A percentile compares a stretch with the other conserved stretches of the same genome.
phyloP scores from a whole-genome alignment of 78 protist genomes.

The Cyanophora paradoxa region DNA sequence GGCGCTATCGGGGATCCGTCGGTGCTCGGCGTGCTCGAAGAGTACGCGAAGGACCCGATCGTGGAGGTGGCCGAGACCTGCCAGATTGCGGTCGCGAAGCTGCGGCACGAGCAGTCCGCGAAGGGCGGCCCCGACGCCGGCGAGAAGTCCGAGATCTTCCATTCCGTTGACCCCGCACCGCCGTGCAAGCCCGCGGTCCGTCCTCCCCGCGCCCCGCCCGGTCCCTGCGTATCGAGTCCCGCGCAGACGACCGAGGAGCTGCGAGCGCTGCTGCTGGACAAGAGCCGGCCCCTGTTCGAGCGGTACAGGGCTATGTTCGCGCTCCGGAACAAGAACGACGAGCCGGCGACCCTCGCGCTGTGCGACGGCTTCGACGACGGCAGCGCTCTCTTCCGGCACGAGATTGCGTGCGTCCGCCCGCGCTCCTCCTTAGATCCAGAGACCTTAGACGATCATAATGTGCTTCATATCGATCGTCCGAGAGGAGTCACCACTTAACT shows the following conservation, averaged over 20 bases:
- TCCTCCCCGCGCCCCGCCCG: too few species aligned
- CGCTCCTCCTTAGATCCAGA: too few species aligned
- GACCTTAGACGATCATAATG: too few species aligned
- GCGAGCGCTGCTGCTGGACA: constrained; percentile 22
- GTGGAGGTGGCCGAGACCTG: constrained; percentile 52
- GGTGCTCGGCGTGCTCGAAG: constrained; percentile 13
- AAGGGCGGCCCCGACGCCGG: too few species aligned
- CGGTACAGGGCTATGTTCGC: constrained; percentile 47
- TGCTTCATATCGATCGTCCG: too few species aligned
- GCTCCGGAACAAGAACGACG: constrained; percentile 40
- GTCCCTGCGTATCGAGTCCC: too few species aligned
- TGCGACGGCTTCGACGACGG: constrained; percentile 10
- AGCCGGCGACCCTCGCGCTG: constrained; percentile 13
- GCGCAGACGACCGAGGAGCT: constrained; percentile 1
- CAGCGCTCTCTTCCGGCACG: constrained; percentile 62
- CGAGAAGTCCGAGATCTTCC: too few species aligned
- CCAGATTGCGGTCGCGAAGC: constrained; percentile 35
- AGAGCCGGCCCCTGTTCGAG: constrained; percentile 30
- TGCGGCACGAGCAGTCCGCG: too few species aligned
- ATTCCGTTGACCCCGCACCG: constrained; percentile 33
- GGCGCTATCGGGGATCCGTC: constrained; percentile 70
- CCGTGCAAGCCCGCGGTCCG: too few species aligned
- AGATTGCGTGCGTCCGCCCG: too few species aligned
- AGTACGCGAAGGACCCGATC: constrained; percentile 12
- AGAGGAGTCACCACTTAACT: too few species aligned